These are phyloP conservation scores for Microbotryomycetes sp. DNA, from an alignment of 1,284 basidiomycete genomes.

Conservation along the genomic window DNA sequence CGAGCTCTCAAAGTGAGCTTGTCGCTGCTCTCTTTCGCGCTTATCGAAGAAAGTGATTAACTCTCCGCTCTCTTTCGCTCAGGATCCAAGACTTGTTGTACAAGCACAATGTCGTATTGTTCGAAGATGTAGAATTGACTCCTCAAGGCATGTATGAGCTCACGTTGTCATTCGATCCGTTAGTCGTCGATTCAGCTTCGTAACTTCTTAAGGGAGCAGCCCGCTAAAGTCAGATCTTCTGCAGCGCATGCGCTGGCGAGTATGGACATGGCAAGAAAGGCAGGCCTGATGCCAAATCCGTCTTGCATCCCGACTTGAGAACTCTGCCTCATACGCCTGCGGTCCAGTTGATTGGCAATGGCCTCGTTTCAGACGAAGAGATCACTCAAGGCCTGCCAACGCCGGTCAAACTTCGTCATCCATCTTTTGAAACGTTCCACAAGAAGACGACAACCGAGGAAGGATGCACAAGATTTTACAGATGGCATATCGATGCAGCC, in stretches of 20 bases:
- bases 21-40: neutral
- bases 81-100: conserved; percentile 38
- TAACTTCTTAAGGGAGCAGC: neutral
- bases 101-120: conserved; percentile 39
- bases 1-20: conserved; percentile 15
- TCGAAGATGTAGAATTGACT: conserved; percentile 34
- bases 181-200: conserved; percentile 1
- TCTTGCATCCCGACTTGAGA: conserved; percentile 43
- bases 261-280: conserved; percentile 37
- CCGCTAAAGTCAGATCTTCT: neutral
- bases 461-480: conserved; percentile 75
- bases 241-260: conserved; percentile 11
- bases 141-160: conserved; percentile 37
- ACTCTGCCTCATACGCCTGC: conserved; percentile 40
- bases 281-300: conserved; percentile 11
- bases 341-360: conserved; percentile 44
- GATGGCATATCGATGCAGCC: conserved; percentile 89
- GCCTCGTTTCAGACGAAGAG: conserved; percentile 23
- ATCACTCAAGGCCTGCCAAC: conserved; percentile 30
- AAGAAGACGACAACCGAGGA: conserved; percentile 64
- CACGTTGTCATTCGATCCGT: conserved; percentile 33
- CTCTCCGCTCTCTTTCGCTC: neutral
- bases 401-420: conserved; percentile 56
- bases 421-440: conserved; percentile 83
- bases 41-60: neutral